Evolutionary conservation across 2,329 filamentous ascomycete species (phyloP), one percentile per base, ranked within the genome.

Genomic region (Ophiosphaerella herpotricha): DNA sequence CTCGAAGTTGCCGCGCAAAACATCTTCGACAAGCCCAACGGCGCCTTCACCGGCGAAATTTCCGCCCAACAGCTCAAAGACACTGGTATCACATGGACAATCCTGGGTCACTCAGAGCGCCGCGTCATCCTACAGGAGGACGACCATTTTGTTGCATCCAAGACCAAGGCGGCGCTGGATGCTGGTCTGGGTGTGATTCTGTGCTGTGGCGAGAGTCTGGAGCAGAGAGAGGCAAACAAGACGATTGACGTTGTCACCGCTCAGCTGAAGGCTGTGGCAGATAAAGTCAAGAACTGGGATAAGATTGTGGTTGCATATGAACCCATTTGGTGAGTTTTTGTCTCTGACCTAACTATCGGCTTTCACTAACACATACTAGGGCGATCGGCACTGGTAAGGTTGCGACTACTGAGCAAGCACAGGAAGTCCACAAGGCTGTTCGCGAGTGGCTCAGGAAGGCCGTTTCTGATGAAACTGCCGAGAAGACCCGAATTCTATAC

Each of bases 301-400:
- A 94, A 94, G 82, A 85, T 99, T 60, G 94, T 99, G 74, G 84
- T 99, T 70, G 94, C 94, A 71, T 99, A 99, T 79, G 94, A 99
- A 85, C 94, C 94, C 71, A 95, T 99, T 82, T 99, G 94, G 93
- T 91, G 85, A 50, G 62, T 36, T 43, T 36, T 18, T 21, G 18
- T 4, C 9, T 11, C n/a, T 37, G n/a, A 13, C 7, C 14, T 11
- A 5, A 5, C 6, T 3, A 32, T 11, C 7, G 45, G 21, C 9
- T 12, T 14, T n/a, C 0, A 39, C 58, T 69, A 49, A 70, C 43
- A n/a, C 5, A 21, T 23, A 43, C 4, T 57, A 82, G 80, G 82
- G 85, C 85, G 49, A 87, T 87, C 53, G 93, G 93, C 66, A 97
- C 94, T 62, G 94, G 94, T 65, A 75, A 78, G 61, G 71, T 77